phyloP scores from a whole-genome alignment of 2,329 filamentous ascomycete species.

The Sclerotinia minor region DNA sequence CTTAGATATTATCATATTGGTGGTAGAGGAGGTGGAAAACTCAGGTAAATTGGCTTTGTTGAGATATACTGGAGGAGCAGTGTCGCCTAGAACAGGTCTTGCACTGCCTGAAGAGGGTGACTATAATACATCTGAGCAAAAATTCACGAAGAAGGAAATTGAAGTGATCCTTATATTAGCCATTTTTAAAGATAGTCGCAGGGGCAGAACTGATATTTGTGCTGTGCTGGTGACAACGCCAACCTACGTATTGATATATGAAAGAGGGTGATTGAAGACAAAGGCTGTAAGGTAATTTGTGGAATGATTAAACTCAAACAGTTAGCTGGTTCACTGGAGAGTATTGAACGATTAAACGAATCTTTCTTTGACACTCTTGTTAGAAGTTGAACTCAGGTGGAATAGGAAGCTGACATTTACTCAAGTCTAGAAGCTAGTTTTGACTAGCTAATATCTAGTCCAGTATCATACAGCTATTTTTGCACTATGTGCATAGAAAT shows the following conservation, averaged over 20 bases:
- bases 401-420: not conserved
- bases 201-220: not conserved
- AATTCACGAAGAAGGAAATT: not conserved
- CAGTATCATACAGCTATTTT: not conserved
- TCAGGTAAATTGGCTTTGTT: too few relatives aligned
- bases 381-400: not conserved
- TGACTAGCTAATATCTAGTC: not conserved
- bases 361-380: not conserved
- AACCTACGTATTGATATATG: not conserved
- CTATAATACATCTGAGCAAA: not conserved
- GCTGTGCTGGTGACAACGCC: not conserved
- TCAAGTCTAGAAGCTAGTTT: not conserved
- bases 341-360: too few relatives aligned
- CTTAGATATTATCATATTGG: not conserved
- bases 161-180: not conserved
- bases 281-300: not conserved
- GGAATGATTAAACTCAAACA: not conserved
- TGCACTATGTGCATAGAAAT: not conserved
- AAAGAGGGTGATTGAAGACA: not conserved
- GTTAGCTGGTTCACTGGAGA: not conserved
- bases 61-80: not conserved
- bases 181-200: conserved; percentile 1
- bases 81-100: not conserved
- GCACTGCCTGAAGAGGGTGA: not conserved
- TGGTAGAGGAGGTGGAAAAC: not conserved